A percentile compares a stretch with the other conserved stretches of the same genome.
Conservation (phyloP, 331 rosid species). For the Pyracantha coccinea region DNA sequence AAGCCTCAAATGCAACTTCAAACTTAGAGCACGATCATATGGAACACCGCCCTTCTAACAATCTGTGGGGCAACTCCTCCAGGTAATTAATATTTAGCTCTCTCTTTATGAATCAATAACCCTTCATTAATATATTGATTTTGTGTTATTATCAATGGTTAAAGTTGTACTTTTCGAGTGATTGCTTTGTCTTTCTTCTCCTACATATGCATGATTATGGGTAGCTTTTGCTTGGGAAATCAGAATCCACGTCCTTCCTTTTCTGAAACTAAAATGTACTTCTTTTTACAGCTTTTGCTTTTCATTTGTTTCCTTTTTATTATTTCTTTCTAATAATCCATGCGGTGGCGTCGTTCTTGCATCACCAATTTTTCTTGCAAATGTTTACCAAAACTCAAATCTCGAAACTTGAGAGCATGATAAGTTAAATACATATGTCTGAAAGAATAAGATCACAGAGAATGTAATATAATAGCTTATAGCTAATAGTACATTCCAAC, state of each 20-base stretch:
- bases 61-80: constrained; percentile 57
- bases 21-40: constrained; percentile 33
- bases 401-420: neutral
- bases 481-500: neutral
- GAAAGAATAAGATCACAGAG: neutral
- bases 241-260: constrained; percentile 20
- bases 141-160: neutral
- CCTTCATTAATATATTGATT: neutral
- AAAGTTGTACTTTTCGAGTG: neutral
- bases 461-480: neutral
- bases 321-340: constrained; percentile 21
- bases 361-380: neutral
- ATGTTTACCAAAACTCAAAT: neutral
- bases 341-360: constrained; percentile 15
- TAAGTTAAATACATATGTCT: too few species aligned
- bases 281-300: constrained; percentile 44
- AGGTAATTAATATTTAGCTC: constrained; percentile 32
- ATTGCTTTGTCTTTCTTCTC: neutral
- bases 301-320: constrained; percentile 28
- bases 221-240: constrained; percentile 11
- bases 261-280: constrained; percentile 35
- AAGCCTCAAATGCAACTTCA: constrained; percentile 28
- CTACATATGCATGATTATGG: constrained; percentile 1
- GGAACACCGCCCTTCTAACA: constrained; percentile 25
- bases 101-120: neutral